Conservation (phyloP, 805 yeast genomes). For the Kockiozyma suomiensis region DNA sequence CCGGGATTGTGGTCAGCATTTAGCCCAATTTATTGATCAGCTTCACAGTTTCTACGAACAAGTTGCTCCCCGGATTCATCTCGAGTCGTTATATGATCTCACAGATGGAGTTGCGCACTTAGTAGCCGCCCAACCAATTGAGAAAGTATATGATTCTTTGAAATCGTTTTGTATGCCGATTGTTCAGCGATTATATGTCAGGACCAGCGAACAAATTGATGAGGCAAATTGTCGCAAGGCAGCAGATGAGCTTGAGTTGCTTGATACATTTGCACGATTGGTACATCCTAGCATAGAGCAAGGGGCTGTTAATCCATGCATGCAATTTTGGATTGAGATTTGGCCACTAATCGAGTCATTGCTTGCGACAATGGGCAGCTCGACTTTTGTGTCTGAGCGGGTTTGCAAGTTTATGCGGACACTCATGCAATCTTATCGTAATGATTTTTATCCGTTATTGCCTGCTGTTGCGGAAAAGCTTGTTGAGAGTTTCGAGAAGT, state of each 20-base stretch:
- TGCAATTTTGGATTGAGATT: conserved; percentile 55
- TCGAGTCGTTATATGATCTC: conserved; percentile 72
- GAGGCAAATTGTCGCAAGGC: conserved; percentile 51
- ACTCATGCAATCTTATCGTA: conserved; percentile 63
- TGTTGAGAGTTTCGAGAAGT: conserved; percentile 67
- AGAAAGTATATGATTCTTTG: conserved; percentile 55
- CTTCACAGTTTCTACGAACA: conserved; percentile 70
- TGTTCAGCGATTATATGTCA: conserved; percentile 43
- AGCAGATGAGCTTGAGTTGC: conserved; percentile 74
- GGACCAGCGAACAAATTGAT: conserved; percentile 38
- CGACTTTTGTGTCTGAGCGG: conserved; percentile 71
- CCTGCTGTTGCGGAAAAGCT: conserved; percentile 66
- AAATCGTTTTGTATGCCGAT: conserved; percentile 70
- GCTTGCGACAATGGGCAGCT: conserved; percentile 58
- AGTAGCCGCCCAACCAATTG: conserved; percentile 57
- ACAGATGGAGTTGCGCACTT: conserved; percentile 90
- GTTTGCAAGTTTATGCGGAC: conserved; percentile 67
- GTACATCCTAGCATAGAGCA: conserved; percentile 45
- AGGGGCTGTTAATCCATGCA: conserved; percentile 48
- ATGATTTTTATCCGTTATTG: conserved; percentile 60
- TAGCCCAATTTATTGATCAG: conserved; percentile 72
- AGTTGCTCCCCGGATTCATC: conserved; percentile 58
- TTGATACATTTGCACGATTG: conserved; percentile 61
- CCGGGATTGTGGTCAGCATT: conserved; percentile 69
- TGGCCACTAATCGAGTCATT: conserved; percentile 62